Conservation (phyloP, 768 basidiomycete species). For the Termitomyces sp. region DNA sequence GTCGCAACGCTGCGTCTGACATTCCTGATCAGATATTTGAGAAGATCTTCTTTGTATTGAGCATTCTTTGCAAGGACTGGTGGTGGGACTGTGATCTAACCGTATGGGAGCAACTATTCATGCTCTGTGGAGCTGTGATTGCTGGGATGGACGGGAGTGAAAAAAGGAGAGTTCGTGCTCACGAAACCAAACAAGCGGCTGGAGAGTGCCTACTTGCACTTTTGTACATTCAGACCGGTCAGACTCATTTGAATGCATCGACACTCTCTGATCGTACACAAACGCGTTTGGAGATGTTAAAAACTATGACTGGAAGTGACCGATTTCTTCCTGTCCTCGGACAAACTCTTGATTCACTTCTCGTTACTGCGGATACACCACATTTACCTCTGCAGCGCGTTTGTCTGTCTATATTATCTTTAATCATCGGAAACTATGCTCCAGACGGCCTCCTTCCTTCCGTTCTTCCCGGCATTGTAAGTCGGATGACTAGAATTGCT, state of each 20-base stretch:
- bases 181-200: slow-evolving; percentile 80
- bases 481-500: slow-evolving; percentile 66
- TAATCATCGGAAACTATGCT: slow-evolving; percentile 53
- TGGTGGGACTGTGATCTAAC: slow-evolving; percentile 77
- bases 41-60: slow-evolving; percentile 55
- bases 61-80: slow-evolving; percentile 62
- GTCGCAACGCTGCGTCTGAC: slow-evolving; percentile 59
- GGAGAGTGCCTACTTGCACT: slow-evolving; percentile 60
- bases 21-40: slow-evolving; percentile 83
- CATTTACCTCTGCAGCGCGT: slow-evolving; percentile 55
- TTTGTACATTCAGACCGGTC: slow-evolving; percentile 42
- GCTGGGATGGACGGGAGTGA: slow-evolving; percentile 62
- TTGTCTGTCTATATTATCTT: slow-evolving; percentile 52
- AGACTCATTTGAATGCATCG: slow-evolving; percentile 28
- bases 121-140: slow-evolving; percentile 60
- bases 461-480: slow-evolving; percentile 81
- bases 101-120: slow-evolving; percentile 84
- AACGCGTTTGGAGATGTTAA: slow-evolving; percentile 29
- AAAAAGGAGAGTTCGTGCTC: slow-evolving; percentile 64
- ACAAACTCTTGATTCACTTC: slow-evolving; percentile 73
- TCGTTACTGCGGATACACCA: slow-evolving; percentile 50
- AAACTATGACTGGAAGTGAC: slow-evolving; percentile 36
- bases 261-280: slow-evolving; percentile 15
- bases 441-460: slow-evolving; percentile 52
- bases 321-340: slow-evolving; percentile 75